Percentiles rank a stretch among this genome's conserved stretches.
phyloP scores from a whole-genome alignment of 164 flowering plant genomes.

The Malania oleifera region DNA sequence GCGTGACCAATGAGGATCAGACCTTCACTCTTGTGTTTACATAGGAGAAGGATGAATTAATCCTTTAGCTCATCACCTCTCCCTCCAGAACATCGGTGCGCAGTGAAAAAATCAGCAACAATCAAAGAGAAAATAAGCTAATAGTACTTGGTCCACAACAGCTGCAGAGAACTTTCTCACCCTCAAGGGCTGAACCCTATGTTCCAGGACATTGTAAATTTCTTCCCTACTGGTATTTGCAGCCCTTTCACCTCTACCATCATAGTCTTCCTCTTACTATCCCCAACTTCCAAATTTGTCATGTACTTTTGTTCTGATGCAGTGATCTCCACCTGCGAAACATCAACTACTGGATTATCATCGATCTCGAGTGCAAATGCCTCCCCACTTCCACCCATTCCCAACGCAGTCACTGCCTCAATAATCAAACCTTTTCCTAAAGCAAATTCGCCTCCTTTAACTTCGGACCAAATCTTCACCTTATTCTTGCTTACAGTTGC shows the following conservation, averaged over 20 bases:
- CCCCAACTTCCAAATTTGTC: conserved; percentile 32
- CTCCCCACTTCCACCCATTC: conserved; percentile 37
- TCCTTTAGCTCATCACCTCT: conserved; percentile 23
- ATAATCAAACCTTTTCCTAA: conserved; percentile 39
- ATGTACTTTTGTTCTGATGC: conserved; percentile 26
- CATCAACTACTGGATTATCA: conserved; percentile 25
- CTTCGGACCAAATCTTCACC: conserved; percentile 65
- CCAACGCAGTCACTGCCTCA: conserved; percentile 50
- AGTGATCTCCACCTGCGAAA: conserved; percentile 21
- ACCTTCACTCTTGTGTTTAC: neutral
- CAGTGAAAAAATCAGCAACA: neutral
- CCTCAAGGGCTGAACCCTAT: conserved; percentile 40
- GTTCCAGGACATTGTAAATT: conserved; percentile 60
- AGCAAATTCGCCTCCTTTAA: conserved; percentile 55
- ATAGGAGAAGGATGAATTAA: conserved; percentile 17
- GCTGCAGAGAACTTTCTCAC: neutral
- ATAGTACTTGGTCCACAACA: too few relatives aligned
- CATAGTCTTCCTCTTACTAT: conserved; percentile 30
- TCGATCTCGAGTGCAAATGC: conserved; percentile 36
- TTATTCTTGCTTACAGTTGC: conserved; percentile 32
- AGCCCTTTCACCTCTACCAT: conserved; percentile 50
- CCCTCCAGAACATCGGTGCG: conserved; percentile 7
- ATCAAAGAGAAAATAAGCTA: too few relatives aligned
- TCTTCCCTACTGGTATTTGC: conserved; percentile 50
- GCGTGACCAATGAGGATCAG: neutral